Evolutionary conservation across 768 basidiomycete species (phyloP).

Genomic region (Dacryopinax primogenitus): DNA sequence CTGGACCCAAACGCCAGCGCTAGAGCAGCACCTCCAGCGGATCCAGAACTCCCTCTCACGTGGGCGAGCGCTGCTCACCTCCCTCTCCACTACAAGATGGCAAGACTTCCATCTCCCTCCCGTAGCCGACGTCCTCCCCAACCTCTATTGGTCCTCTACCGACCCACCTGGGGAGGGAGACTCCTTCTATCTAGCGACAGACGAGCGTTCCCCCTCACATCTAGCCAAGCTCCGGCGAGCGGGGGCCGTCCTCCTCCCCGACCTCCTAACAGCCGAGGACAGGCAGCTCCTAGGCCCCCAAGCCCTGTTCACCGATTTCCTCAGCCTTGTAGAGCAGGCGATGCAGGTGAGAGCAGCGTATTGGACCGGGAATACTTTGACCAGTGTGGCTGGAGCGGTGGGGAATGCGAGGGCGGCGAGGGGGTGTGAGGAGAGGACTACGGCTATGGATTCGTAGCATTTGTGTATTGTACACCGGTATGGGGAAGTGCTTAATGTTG

Average conservation of each 20-base stretch:
- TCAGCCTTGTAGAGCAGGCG: slow-evolving; percentile 20
- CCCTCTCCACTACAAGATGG: slow-evolving; percentile 30
- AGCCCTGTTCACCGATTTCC: slow-evolving; percentile 19
- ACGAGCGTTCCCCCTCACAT: slow-evolving; percentile 31
- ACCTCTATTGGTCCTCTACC: slow-evolving; percentile 9
- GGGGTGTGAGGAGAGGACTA: slow-evolving; percentile 28
- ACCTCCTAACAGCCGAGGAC: slow-evolving; percentile 35
- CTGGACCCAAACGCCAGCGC: neutral
- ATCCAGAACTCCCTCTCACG: slow-evolving; percentile 23
- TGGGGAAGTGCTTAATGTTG: neutral
- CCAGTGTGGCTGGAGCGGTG: slow-evolving; percentile 31
- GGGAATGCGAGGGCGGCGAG: slow-evolving; percentile 30
- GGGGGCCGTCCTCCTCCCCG: slow-evolving; percentile 32
- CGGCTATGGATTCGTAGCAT: slow-evolving; percentile 26
- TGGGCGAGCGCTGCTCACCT: slow-evolving; percentile 20
- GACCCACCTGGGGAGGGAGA: slow-evolving; percentile 15
- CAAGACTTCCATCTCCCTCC: slow-evolving; percentile 1
- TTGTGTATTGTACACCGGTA: too few relatives aligned
- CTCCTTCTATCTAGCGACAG: slow-evolving; percentile 26
- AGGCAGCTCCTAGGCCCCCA: slow-evolving; percentile 18
- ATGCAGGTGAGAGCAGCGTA: slow-evolving; percentile 20
- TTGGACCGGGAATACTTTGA: slow-evolving; percentile 32
- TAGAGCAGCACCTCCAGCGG: slow-evolving; percentile 26
- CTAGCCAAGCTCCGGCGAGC: slow-evolving; percentile 26
- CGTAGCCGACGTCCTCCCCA: slow-evolving; percentile 13